These are phyloP conservation scores for Wickerhamiella dianesei DNA, from an alignment of 805 yeast species.

Conservation along the genomic window DNA sequence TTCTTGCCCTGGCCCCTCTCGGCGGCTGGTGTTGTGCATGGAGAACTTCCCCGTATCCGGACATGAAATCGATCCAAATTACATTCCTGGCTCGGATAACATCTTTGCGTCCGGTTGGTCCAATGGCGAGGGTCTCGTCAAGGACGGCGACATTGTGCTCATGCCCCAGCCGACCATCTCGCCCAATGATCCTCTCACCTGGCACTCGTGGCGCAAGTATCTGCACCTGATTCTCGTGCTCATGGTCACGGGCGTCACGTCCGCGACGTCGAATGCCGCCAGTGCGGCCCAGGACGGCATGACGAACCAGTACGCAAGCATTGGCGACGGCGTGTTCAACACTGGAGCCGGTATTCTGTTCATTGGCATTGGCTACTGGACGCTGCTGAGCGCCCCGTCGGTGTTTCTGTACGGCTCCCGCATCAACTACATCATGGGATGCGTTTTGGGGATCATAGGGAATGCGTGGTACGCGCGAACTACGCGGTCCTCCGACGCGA, in stretches of 20 bases:
- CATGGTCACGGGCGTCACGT: constrained; percentile 32
- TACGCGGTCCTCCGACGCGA: constrained; percentile 42
- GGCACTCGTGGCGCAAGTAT: constrained; percentile 38
- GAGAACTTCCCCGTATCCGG: not conserved
- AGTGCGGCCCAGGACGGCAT: constrained; percentile 54
- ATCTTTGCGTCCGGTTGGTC: constrained; percentile 28
- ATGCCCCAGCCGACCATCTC: constrained; percentile 53
- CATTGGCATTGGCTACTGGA: constrained; percentile 50
- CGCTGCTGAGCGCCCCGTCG: constrained; percentile 51
- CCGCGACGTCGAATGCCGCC: constrained; percentile 54
- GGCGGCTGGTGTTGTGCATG: not conserved
- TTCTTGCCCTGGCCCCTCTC: not conserved
- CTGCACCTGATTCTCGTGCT: constrained; percentile 28
- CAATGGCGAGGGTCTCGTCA: constrained; percentile 12
- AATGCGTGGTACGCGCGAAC: constrained; percentile 56
- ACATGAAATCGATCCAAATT: constrained; percentile 4
- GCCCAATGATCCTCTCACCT: constrained; percentile 56
- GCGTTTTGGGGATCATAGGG: constrained; percentile 46
- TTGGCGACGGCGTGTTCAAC: constrained; percentile 55
- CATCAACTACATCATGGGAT: constrained; percentile 47
- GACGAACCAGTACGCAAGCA: constrained; percentile 41
- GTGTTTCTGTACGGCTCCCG: constrained; percentile 59
- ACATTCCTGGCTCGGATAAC: constrained; percentile 17
- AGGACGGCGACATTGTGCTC: constrained; percentile 34
- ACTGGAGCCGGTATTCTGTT: constrained; percentile 70